Percentiles rank a stretch among this genome's conserved stretches.
phyloP scores from a whole-genome alignment of 1,139 yeast genomes.

The Trichomonascaceae sp. region DNA sequence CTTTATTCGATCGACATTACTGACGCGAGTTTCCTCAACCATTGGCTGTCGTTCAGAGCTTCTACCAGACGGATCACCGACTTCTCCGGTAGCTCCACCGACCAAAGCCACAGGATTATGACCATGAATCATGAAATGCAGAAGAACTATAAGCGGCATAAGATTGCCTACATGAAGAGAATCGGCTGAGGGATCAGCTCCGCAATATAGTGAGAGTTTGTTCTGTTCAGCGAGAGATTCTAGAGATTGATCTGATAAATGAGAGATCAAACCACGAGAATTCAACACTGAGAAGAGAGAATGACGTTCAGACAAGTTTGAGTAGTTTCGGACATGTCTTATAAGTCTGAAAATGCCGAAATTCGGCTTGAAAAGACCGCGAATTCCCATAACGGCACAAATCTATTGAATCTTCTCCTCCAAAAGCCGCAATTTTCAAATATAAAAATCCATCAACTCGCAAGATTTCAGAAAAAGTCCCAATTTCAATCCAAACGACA shows the following conservation, averaged over 20 bases:
- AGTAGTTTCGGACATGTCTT: neutral
- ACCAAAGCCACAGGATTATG: constrained; percentile 76
- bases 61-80: constrained; percentile 97
- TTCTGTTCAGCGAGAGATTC: constrained; percentile 36
- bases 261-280: constrained; percentile 21
- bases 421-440: neutral
- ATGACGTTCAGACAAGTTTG: neutral
- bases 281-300: constrained; percentile 18
- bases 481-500: neutral
- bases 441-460: neutral
- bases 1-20: constrained; percentile 57
- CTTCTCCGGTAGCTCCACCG: constrained; percentile 97
- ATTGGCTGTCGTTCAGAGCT: constrained; percentile 62
- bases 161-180: constrained; percentile 89
- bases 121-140: constrained; percentile 81
- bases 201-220: constrained; percentile 67
- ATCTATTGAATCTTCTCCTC: neutral
- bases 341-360: neutral
- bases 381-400: neutral
- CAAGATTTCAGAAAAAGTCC: neutral
- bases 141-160: constrained; percentile 74
- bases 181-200: constrained; percentile 93
- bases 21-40: constrained; percentile 44
- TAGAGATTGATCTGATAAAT: constrained; percentile 30
- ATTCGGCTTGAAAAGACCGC: neutral